These are phyloP conservation scores for Pythium sp. DNA, from an alignment of 352 stramenopile genomes.

Conservation along the genomic window DNA sequence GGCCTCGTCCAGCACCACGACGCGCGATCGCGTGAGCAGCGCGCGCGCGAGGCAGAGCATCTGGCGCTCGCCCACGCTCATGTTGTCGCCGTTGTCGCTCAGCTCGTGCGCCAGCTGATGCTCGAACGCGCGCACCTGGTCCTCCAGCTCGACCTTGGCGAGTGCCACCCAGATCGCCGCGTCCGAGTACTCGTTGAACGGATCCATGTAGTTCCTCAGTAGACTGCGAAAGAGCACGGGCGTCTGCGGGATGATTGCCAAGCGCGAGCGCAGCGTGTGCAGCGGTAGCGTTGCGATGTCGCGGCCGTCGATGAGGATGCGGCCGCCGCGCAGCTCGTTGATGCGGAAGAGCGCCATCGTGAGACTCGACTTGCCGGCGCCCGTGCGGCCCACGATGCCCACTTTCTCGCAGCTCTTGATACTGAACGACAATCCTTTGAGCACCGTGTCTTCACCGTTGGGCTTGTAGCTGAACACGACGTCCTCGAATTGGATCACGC, in stretches of 20 bases:
- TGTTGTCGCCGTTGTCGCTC: slow-evolving; percentile 90
- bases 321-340: slow-evolving; percentile 86
- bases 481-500: slow-evolving; percentile 82
- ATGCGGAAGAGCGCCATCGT: slow-evolving; percentile 92
- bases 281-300: slow-evolving; percentile 84
- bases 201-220: slow-evolving; percentile 52
- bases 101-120: slow-evolving; percentile 59
- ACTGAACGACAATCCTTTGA: slow-evolving; percentile 65
- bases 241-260: slow-evolving; percentile 93
- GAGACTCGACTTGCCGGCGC: slow-evolving; percentile 85
- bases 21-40: slow-evolving; percentile 83
- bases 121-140: slow-evolving; percentile 63
- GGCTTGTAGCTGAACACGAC: slow-evolving; percentile 88
- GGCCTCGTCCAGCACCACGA: slow-evolving; percentile 87
- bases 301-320: slow-evolving; percentile 91
- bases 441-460: slow-evolving; percentile 47
- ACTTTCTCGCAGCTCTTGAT: slow-evolving; percentile 82
- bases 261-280: slow-evolving; percentile 72
- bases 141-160: slow-evolving; percentile 10
- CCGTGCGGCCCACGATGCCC: slow-evolving; percentile 91
- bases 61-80: slow-evolving; percentile 93
- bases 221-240: slow-evolving; percentile 91
- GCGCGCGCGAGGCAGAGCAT: slow-evolving; percentile 95
- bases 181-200: slow-evolving; percentile 72
- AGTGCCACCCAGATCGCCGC: slow-evolving; percentile 51